Conservation (phyloP, 148 eudicot genomes). For the Drosera capensis region DNA sequence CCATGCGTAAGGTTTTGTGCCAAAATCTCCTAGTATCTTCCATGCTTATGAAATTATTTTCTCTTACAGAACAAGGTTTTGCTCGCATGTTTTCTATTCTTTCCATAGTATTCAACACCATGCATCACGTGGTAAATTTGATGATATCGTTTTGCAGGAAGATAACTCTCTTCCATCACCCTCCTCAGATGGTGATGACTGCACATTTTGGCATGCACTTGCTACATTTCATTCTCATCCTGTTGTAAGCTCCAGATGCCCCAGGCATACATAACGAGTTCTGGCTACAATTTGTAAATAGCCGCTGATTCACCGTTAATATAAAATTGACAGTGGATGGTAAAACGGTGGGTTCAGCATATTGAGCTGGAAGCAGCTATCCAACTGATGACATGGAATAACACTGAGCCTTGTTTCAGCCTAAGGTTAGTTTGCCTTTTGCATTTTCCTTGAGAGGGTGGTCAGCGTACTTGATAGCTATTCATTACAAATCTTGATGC, state of each 20-base stretch:
- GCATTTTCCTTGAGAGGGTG: neutral
- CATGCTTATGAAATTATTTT: too few species aligned
- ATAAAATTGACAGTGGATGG: conserved; percentile 71
- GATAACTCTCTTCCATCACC: conserved; percentile 67
- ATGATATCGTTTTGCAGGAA: conserved; percentile 42
- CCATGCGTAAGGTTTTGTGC: conserved; percentile 41
- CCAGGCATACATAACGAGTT: too few species aligned
- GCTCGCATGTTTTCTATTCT: too few species aligned
- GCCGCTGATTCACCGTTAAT: too few species aligned
- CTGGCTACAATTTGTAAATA: too few species aligned
- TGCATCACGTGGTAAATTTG: neutral
- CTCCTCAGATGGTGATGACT: conserved; percentile 64
- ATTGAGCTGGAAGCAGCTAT: conserved; percentile 71
- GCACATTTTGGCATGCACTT: conserved; percentile 74
- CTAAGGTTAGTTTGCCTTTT: conserved; percentile 39
- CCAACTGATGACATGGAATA: conserved; percentile 86
- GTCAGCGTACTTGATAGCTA: conserved; percentile 1
- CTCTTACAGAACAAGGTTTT: too few species aligned
- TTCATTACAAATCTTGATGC: conserved; percentile 8
- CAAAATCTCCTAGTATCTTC: too few species aligned
- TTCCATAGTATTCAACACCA: neutral
- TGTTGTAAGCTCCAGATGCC: too few species aligned
- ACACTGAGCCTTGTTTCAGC: conserved; percentile 66
- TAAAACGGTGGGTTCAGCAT: conserved; percentile 74
- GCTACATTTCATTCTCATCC: conserved; percentile 96